Evolutionary conservation across 441 rosid genomes (phyloP).

Genomic region (Adansonia rubrostipa): DNA sequence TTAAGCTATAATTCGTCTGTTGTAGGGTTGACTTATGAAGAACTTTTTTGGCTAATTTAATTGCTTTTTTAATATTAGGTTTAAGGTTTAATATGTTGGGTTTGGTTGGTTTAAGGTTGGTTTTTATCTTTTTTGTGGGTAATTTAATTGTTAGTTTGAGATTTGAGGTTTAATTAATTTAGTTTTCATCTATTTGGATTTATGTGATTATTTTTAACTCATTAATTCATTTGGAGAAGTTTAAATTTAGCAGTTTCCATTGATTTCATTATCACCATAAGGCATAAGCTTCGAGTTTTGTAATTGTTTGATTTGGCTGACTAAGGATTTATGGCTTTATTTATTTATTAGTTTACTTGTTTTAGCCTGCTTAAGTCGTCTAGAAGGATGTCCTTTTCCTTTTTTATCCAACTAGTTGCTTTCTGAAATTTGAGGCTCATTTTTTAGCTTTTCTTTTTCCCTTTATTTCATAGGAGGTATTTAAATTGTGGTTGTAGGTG

Average conservation of each 20-base stretch:
- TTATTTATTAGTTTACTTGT: constrained; percentile 5
- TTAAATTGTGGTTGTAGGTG: no score
- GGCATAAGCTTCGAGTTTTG: background rate
- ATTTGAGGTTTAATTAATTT: constrained; percentile 16
- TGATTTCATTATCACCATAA: background rate
- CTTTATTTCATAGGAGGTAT: background rate
- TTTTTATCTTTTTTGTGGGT: background rate
- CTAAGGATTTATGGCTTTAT: background rate
- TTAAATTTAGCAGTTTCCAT: no score
- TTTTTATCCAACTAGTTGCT: background rate
- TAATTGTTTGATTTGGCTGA: background rate
- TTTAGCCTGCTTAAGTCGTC: background rate
- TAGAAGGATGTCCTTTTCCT: constrained; percentile 2
- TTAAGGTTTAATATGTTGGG: background rate
- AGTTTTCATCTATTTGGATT: background rate
- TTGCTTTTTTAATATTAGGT: background rate
- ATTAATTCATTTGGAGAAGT: background rate
- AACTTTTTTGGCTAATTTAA: background rate
- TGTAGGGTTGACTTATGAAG: constrained; percentile 22
- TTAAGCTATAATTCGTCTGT: constrained; percentile 15
- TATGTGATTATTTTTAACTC: constrained; percentile 1
- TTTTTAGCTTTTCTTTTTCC: background rate
- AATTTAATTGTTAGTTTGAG: background rate
- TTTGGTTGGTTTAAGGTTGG: background rate
- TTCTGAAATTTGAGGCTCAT: background rate